phyloP scores from a whole-genome alignment of 2,329 filamentous ascomycete species.

The Dendryphion nanum region DNA sequence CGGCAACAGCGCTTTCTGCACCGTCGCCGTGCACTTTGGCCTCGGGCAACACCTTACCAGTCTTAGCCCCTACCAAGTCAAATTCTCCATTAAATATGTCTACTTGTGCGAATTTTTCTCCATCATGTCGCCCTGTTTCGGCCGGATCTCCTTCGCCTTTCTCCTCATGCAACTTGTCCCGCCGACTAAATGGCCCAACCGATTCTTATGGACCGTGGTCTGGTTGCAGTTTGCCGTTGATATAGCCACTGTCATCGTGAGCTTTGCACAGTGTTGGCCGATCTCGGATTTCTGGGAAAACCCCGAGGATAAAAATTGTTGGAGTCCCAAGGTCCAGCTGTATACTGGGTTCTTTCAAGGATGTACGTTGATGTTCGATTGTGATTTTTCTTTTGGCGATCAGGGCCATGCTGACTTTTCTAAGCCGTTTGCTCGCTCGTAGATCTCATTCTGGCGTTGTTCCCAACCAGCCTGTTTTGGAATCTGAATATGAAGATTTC shows the following conservation, averaged over 20 bases:
- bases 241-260: conserved; percentile 1
- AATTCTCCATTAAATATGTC: conserved; percentile 2
- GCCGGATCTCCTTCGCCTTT: conserved; percentile 3
- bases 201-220: conserved; percentile 3
- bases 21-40: conserved; percentile 2
- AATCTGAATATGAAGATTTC: conserved; percentile 2
- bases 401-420: too few species aligned
- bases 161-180: conserved; percentile 1
- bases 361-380: too few species aligned
- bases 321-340: conserved; percentile 1
- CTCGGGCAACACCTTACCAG: not conserved
- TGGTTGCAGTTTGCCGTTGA: conserved; percentile 2
- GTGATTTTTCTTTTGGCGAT: too few species aligned
- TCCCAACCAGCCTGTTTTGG: conserved; percentile 4
- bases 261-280: conserved; percentile 3
- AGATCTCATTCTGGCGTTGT: conserved; percentile 2
- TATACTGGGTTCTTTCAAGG: conserved; percentile 1
- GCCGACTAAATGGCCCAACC: conserved; percentile 1
- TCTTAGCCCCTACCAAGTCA: conserved; percentile 2
- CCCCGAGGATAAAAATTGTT: not conserved
- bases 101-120: conserved; percentile 4
- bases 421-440: not conserved
- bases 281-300: conserved; percentile 4
- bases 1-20: conserved; percentile 3
- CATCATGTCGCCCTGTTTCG: conserved; percentile 4